Conservation (phyloP, 805 yeast genomes). For the Blastobotrys peoriensis region DNA sequence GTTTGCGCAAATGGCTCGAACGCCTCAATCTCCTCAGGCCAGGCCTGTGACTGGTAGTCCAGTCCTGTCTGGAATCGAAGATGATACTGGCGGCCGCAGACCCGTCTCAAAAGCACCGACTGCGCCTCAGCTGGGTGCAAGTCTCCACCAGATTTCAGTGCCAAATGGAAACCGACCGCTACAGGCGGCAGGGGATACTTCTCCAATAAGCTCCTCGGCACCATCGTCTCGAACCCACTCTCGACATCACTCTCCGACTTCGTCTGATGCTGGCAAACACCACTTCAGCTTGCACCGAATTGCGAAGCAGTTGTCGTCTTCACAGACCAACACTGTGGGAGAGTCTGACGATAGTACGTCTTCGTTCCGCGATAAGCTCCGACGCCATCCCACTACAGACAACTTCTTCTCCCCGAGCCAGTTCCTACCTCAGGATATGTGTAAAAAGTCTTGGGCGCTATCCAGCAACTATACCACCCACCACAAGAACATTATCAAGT, state of each 20-base stretch:
- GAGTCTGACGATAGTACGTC: not conserved
- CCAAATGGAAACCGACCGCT: not conserved
- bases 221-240: not conserved
- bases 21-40: not conserved
- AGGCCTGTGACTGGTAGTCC: too few relatives aligned
- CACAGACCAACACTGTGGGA: not conserved
- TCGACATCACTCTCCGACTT: not conserved
- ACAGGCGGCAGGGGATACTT: not conserved
- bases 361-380: constrained; percentile 11
- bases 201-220: not conserved
- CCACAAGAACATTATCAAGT: constrained; percentile 17
- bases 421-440: constrained; percentile 17
- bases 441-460: constrained; percentile 13
- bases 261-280: not conserved
- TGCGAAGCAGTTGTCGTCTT: not conserved
- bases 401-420: constrained; percentile 9
- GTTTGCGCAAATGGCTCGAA: not conserved
- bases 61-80: too few relatives aligned
- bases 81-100: not conserved
- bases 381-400: constrained; percentile 1
- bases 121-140: not conserved
- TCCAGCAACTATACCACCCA: constrained; percentile 17
- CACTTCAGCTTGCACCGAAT: not conserved
- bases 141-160: not conserved
- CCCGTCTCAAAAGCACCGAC: not conserved